Evolutionary conservation across 441 rosid genomes (phyloP), one percentile per base, ranked within the genome.

Genomic region (Mallotus japonicus): DNA sequence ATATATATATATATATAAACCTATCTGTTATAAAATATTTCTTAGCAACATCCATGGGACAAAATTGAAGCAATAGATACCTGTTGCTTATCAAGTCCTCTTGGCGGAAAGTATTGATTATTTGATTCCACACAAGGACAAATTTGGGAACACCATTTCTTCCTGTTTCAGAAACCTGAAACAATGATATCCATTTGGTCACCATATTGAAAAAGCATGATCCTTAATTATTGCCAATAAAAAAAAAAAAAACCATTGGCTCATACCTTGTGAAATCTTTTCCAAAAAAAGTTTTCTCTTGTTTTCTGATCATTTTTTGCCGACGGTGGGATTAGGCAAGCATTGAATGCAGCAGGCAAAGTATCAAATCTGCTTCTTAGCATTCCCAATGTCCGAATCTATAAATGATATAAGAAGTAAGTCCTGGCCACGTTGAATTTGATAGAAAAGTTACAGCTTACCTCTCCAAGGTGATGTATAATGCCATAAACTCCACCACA

Each of bases 331-430:
- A 88, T 74, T 65, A 96, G 90, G 69, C 87, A 83, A 73, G 72
- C 82, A 76, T 84, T 88, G 85, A 96, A 96, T 83, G 97, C 98
- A 70, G 88, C 85, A 81, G 98, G 98, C 80, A 96, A 83, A 42
- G 97, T 85, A 70, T 93, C 89, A 83, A 93, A 96, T 79, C 95
- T 88, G 72, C 97, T 95, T 88, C 97, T 86, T 76, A 96, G 86
- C 99, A 93, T 96, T 84, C 99, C 99, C 79, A 96, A 81, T 60
- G 99, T 96, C 67, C 97, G 92, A 79, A 96, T 93, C 99, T 96
- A 83, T 72, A 86, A 61, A 73, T 67, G 47, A 75, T 51, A 62
- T 16, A 75, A 65, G 70, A 60, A 66, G 71, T 85, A 69, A 87
- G 83, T 64, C 19, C 13, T 46, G 66, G 64, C 74, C 75, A 75